Evolutionary conservation across 1,139 yeast genomes (phyloP).

Genomic region (Magnusiomyces suaveolens): DNA sequence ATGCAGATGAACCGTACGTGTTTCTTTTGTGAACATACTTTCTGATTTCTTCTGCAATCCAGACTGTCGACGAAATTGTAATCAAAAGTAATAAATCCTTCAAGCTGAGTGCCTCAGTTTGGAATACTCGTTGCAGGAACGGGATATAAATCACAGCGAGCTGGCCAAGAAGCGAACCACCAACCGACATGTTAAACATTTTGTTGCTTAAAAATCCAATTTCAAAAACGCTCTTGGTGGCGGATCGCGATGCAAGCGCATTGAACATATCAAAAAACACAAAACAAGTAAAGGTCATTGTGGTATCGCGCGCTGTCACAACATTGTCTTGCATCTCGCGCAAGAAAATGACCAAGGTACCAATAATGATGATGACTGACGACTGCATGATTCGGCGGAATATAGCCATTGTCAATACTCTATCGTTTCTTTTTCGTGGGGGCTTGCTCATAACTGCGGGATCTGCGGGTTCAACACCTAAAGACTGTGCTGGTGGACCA

Average conservation of each 20-base stretch:
- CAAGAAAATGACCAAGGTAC: conserved; percentile 77
- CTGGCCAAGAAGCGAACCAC: conserved; percentile 87
- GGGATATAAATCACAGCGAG: conserved; percentile 87
- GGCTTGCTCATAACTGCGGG: conserved; percentile 91
- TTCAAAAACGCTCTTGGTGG: conserved; percentile 69
- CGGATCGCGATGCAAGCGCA: conserved; percentile 85
- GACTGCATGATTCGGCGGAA: conserved; percentile 66
- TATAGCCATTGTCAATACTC: conserved; percentile 63
- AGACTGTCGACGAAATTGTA: conserved; percentile 64
- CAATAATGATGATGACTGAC: conserved; percentile 58
- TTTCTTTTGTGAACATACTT: conserved; percentile 32
- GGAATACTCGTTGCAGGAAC: conserved; percentile 82
- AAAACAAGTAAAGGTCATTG: conserved; percentile 97
- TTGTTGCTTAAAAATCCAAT: conserved; percentile 64
- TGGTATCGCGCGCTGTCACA: conserved; percentile 87
- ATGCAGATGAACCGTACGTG: not conserved
- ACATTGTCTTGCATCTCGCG: conserved; percentile 70
- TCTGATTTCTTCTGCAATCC: conserved; percentile 74
- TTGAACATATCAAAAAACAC: conserved; percentile 93
- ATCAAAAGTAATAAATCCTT: conserved; percentile 59
- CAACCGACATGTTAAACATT: conserved; percentile 89
- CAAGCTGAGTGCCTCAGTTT: conserved; percentile 74
- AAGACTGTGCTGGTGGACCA: conserved; percentile 97
- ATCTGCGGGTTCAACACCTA: conserved; percentile 96
- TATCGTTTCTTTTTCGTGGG: conserved; percentile 78